Conservation (phyloP, 208 protist genomes). For the Trypanosoma boissoni region DNA sequence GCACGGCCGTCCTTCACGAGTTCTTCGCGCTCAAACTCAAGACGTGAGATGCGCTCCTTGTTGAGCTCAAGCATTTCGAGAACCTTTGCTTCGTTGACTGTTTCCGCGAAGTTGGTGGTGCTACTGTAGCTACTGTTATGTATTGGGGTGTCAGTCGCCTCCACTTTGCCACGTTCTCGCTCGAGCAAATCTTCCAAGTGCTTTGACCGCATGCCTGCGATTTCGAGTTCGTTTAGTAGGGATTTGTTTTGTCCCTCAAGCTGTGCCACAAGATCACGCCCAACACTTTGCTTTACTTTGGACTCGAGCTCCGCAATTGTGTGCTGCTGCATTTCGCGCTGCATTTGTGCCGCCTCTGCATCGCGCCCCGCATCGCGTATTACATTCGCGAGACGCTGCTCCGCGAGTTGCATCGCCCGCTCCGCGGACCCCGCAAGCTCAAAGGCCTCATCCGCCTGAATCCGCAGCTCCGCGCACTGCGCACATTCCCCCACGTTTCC, state of each 20-base stretch:
- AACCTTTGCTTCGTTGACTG: slow-evolving; percentile 45
- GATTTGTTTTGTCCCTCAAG: slow-evolving; percentile 5
- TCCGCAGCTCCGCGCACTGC: too few species aligned
- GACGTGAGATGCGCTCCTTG: slow-evolving; percentile 52
- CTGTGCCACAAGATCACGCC: background rate
- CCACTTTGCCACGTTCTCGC: background rate
- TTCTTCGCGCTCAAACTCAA: slow-evolving; percentile 68
- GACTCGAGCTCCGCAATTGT: slow-evolving; percentile 6
- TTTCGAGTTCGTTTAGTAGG: slow-evolving; percentile 8
- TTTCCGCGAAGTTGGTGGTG: background rate
- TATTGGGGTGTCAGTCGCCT: background rate
- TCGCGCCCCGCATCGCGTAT: slow-evolving; percentile 33
- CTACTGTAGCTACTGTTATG: background rate
- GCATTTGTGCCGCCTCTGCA: slow-evolving; percentile 15
- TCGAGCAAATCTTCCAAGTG: slow-evolving; percentile 10
- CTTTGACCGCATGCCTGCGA: slow-evolving; percentile 6
- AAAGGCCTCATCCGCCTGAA: slow-evolving; percentile 26
- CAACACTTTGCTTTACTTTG: slow-evolving; percentile 8
- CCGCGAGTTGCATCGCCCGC: slow-evolving; percentile 30
- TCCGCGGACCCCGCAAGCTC: slow-evolving; percentile 42
- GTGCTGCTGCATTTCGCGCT: slow-evolving; percentile 4
- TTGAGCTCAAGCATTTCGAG: slow-evolving; percentile 47
- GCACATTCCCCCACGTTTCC: too few species aligned
- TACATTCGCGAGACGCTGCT: slow-evolving; percentile 24
- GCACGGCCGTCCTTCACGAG: slow-evolving; percentile 24